Percentiles rank a stretch among this genome's conserved stretches.
Conservation (phyloP, 192 early-diverging fungal species). For the Backusella psychrophila region DNA sequence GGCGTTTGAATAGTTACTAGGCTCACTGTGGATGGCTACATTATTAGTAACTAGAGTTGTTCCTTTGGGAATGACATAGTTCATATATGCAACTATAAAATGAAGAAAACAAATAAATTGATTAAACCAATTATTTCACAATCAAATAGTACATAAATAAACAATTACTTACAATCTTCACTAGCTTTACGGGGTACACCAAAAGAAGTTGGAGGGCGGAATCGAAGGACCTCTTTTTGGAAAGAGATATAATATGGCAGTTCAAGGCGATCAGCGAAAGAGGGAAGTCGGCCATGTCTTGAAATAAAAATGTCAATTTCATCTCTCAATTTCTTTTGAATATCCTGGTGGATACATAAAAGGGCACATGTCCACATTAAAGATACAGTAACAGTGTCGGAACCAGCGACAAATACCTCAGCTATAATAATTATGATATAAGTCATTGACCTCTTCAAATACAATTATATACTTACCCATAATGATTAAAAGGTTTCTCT, state of each 20-base stretch:
- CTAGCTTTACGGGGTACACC: slow-evolving; percentile 17
- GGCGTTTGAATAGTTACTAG: neutral
- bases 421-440: neutral
- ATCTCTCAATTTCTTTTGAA: slow-evolving; percentile 10
- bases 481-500: neutral
- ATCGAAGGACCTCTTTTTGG: slow-evolving; percentile 14
- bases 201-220: slow-evolving; percentile 7
- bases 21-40: neutral
- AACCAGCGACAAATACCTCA: neutral
- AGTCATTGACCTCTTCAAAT: neutral
- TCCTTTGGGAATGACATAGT: slow-evolving; percentile 5
- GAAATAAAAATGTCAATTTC: slow-evolving; percentile 14
- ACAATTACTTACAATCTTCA: slow-evolving; percentile 13
- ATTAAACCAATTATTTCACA: neutral
- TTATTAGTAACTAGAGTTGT: neutral
- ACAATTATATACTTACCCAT: neutral
- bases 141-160: neutral
- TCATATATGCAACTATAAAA: neutral
- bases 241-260: slow-evolving; percentile 13
- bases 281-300: neutral
- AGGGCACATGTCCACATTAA: slow-evolving; percentile 13
- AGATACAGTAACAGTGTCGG: neutral
- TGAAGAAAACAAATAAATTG: neutral
- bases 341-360: slow-evolving; percentile 15
- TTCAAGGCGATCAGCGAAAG: neutral